Evolutionary conservation across 1,284 basidiomycete species (phyloP), one percentile per base, ranked within the genome.

Genomic region (Marasmius sp.): DNA sequence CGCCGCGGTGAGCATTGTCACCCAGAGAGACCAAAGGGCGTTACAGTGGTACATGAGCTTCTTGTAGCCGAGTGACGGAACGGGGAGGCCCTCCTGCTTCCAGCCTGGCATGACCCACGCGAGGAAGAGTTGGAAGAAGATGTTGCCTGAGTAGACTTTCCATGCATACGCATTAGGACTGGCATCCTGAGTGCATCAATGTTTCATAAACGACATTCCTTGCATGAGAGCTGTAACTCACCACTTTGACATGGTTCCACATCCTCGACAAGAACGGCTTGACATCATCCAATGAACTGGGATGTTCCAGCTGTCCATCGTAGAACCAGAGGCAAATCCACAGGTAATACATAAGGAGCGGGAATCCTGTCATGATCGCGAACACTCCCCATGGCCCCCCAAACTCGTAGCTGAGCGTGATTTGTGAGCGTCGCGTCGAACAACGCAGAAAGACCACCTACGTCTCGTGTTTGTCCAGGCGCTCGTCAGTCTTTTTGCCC

Each of bases 291-390:
- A 87, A 61, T 11, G 92, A 91, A 37, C 77, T 79, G 0, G 95
- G 95, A 67, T 85, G 78, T n/a, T 93, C 87, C 48, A 97, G 80
- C 68, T 85, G 82, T 58, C 97, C 97, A 67, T 98, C 91, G 74
- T 98, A 96, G 77, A 95, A 97, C 87, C 93, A 95, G 45, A 98
- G 84, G 72, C 97, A 99, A 68, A 95, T 94, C 94, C 95, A 98
- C 67, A 99, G 87, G 79, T 99, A 99, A 78, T 98, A 98, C 96
- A 95, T 94, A 65, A 94, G 82, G 43, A 89, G 75, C 0, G 97
- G 97, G 76, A 99, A 99, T 58, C 92, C 88, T 36, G 90, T 83
- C 92, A 99, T 99, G 82, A 99, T 98, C 36, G 91, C 92, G 10
- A 88, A 78, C 48, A 96, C 94, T 53, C 97, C 97, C 77, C 84